Evolutionary conservation across 2,329 filamentous ascomycete species (phyloP), one percentile per base, ranked within the genome.

Genomic region (Alternaria hordeiaustralica): DNA sequence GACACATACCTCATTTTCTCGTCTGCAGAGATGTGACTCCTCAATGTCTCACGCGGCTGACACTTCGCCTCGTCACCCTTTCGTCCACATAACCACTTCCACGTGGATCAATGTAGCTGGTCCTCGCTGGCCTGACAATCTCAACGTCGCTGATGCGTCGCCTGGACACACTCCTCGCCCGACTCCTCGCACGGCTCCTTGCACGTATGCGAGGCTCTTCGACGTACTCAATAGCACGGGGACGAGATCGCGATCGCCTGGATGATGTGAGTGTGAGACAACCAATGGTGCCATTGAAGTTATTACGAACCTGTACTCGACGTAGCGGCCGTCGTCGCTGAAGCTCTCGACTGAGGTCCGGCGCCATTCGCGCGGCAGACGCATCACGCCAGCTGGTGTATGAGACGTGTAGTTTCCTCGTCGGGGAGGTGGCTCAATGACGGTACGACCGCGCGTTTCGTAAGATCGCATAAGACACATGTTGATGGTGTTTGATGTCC

Each of bases 381-480:
- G 74, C 61, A 77, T 75, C 3, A 74, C 71, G 63, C 75, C 76
- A 1, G 75, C 76, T 9, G 74, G 76, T 2, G 74, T 70, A 51
- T 79, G 76, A 4, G 77, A 73, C 2, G 75, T 77, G 64, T 68
- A 78, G 61, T 73, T 74, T 36, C 75, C 76, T 20, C 67, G 65
- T 51, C 77, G 70, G 1, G 72, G 75, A 2, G 76, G 76, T 0
- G 76, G 76, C 47, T 78, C 76, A 47, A 73, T 46, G 49, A 79
- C 74, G 58, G 65, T 65, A 53, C 66, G 68, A 20, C 68, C 67
- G 60, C 66, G 68, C 11, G 75, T 75, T 50, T 73, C 72, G 60
- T 73, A 75, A 5, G 72, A 74, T 25, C 62, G 72, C 68, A 79
- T 72, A 55, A 79, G 71, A 61, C 77, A 79, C 77, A 79, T 79